Conservation (phyloP, 75 land plant genomes). For the Larix kaempferi region DNA sequence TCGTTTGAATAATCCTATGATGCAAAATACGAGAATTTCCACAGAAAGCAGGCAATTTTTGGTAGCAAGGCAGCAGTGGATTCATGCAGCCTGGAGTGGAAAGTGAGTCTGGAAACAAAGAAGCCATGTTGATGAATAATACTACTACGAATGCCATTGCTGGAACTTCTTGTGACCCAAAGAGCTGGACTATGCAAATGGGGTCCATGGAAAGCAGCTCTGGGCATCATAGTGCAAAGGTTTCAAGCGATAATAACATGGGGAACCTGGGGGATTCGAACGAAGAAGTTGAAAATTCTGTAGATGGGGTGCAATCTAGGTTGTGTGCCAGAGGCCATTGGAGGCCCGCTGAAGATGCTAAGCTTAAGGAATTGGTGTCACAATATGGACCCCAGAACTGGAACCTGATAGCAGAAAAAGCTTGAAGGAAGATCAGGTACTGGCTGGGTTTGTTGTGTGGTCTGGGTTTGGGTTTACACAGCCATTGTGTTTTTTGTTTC, state of each 20-base stretch:
- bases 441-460: neutral
- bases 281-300: conserved; percentile 13
- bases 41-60: neutral
- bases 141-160: neutral
- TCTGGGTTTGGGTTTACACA: neutral
- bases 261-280: neutral
- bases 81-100: no score
- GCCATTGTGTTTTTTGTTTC: neutral
- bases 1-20: neutral
- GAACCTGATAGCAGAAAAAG: conserved; percentile 76
- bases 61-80: no score
- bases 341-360: conserved; percentile 73
- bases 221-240: neutral
- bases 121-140: no score
- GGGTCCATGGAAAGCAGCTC: conserved; percentile 3
- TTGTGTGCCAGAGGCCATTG: conserved; percentile 75
- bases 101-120: no score
- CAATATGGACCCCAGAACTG: conserved; percentile 78
- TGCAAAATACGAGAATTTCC: neutral
- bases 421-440: conserved; percentile 79
- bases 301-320: conserved; percentile 36
- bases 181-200: neutral
- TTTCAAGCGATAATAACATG: neutral
- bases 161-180: neutral
- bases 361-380: conserved; percentile 59